These are phyloP conservation scores for Phaeosphaeria sp. DNA, from an alignment of 2,329 filamentous ascomycete species.

Conservation along the genomic window DNA sequence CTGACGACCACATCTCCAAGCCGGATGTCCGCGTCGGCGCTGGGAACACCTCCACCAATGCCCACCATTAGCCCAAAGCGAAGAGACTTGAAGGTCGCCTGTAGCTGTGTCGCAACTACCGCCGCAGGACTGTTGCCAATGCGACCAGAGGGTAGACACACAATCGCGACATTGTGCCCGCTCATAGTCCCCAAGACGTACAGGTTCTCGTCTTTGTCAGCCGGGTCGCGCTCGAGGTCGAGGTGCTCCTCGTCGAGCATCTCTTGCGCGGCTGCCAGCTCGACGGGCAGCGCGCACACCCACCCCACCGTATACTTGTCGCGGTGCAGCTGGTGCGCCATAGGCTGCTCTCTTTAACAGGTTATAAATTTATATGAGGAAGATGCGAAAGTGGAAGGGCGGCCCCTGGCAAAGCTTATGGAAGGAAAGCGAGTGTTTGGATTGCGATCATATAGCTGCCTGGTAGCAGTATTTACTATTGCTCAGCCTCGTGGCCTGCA, in stretches of 20 bases:
- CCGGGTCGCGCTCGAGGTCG: slow-evolving; percentile 16
- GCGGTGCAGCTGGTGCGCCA: slow-evolving; percentile 2
- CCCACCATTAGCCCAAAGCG: slow-evolving; percentile 51
- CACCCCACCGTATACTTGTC: slow-evolving; percentile 40
- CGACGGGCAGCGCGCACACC: slow-evolving; percentile 42
- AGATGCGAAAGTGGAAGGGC: too few species aligned
- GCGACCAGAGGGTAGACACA: slow-evolving; percentile 35
- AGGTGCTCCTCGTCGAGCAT: slow-evolving; percentile 17
- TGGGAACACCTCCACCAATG: slow-evolving; percentile 42
- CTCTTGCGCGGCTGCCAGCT: slow-evolving; percentile 25
- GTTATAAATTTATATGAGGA: too few species aligned
- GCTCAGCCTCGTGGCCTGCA: background rate
- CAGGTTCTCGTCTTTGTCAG: slow-evolving; percentile 25
- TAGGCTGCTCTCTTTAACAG: background rate
- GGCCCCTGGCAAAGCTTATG: too few species aligned
- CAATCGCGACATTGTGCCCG: slow-evolving; percentile 43
- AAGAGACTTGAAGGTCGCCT: slow-evolving; percentile 35
- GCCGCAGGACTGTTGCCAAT: slow-evolving; percentile 42
- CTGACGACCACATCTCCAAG: slow-evolving; percentile 15
- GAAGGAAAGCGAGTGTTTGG: too few species aligned
- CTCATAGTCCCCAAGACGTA: slow-evolving; percentile 29
- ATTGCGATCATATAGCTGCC: too few species aligned
- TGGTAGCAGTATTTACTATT: background rate
- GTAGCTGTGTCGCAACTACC: slow-evolving; percentile 34
- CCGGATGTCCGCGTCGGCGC: slow-evolving; percentile 6